phyloP scores from a whole-genome alignment of 2,329 filamentous ascomycete species.

The Phoma sp. region DNA sequence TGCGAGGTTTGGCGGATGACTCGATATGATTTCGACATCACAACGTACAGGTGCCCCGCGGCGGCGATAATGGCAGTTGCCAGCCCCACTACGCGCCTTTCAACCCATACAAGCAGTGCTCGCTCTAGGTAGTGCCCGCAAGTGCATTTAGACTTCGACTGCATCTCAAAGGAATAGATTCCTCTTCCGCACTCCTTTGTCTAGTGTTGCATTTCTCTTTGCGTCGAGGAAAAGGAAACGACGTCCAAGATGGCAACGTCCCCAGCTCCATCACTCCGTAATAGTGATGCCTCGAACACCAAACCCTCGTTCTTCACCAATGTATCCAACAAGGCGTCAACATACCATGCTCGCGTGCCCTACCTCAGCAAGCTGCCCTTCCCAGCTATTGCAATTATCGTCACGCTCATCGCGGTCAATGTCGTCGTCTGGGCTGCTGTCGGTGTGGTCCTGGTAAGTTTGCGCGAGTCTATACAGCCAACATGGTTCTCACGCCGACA shows the following conservation, averaged over 20 bases:
- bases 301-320: slow-evolving; percentile 29
- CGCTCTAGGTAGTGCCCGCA: slow-evolving; percentile 6
- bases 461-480: not conserved
- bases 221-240: not conserved
- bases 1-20: slow-evolving; percentile 1
- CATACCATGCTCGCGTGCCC: slow-evolving; percentile 60
- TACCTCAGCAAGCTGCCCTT: slow-evolving; percentile 64
- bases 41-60: slow-evolving; percentile 22
- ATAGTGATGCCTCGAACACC: not conserved
- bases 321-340: slow-evolving; percentile 48
- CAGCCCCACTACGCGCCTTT: slow-evolving; percentile 19
- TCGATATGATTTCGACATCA: slow-evolving; percentile 23
- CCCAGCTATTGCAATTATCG: slow-evolving; percentile 63
- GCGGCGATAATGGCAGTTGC: slow-evolving; percentile 16
- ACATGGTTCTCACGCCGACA: not conserved
- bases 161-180: not conserved
- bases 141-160: not conserved
- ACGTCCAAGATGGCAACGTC: not conserved
- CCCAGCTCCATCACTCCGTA: not conserved
- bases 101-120: slow-evolving; percentile 22
- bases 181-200: not conserved
- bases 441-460: slow-evolving; percentile 62
- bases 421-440: slow-evolving; percentile 64
- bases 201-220: not conserved
- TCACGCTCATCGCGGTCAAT: slow-evolving; percentile 61